phyloP scores from a whole-genome alignment of 768 basidiomycete genomes.

The Podaxis sp. region DNA sequence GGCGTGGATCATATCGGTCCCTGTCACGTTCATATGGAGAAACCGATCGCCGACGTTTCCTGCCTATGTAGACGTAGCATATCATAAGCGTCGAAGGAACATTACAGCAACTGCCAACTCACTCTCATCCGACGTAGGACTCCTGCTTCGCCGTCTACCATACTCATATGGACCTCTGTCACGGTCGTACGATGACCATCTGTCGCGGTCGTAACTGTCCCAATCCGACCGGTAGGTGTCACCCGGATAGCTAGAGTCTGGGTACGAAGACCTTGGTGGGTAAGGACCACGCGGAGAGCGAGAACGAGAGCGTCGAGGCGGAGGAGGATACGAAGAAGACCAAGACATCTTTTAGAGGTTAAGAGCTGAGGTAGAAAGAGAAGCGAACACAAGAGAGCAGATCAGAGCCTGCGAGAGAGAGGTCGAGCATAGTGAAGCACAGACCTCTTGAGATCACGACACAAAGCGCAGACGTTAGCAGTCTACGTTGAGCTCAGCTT shows the following conservation, averaged over 20 bases:
- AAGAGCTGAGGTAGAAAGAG: conserved; percentile 54
- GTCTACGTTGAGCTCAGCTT: conserved; percentile 9
- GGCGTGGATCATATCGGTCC: conserved; percentile 78
- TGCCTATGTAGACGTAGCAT: conserved; percentile 34
- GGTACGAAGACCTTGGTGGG: conserved; percentile 49
- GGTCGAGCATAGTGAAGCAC: conserved; percentile 90
- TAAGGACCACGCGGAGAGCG: conserved; percentile 68
- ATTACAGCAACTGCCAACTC: conserved; percentile 13
- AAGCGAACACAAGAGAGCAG: conserved; percentile 51
- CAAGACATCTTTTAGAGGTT: conserved; percentile 64
- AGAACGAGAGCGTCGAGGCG: conserved; percentile 76
- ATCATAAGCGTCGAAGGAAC: conserved; percentile 11
- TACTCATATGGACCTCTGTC: conserved; percentile 69
- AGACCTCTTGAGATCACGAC: conserved; percentile 82
- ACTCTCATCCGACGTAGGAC: conserved; percentile 70
- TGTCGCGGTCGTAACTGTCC: conserved; percentile 72
- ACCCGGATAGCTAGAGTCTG: conserved; percentile 47
- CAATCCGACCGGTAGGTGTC: conserved; percentile 63
- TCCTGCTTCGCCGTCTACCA: conserved; percentile 69
- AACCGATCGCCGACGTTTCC: conserved; percentile 77
- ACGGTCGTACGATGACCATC: conserved; percentile 64
- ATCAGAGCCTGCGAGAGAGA: conserved; percentile 72
- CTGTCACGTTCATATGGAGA: conserved; percentile 84
- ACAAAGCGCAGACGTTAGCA: conserved; percentile 42
- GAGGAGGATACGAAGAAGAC: conserved; percentile 71